These are phyloP conservation scores for Crucihimalaya himalaica DNA, from an alignment of 345 rosid species.

Conservation along the genomic window DNA sequence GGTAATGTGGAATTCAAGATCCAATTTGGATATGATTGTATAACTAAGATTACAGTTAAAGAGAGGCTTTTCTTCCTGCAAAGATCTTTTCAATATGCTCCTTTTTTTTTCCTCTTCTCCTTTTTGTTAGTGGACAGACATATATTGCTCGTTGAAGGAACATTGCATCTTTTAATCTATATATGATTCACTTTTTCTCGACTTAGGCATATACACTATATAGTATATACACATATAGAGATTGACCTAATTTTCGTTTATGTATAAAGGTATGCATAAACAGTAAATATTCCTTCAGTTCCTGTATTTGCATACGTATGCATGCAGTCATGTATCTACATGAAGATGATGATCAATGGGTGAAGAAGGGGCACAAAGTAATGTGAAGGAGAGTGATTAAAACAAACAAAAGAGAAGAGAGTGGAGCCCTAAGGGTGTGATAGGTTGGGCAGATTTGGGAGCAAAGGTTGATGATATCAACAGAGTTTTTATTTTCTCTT, in stretches of 20 bases:
- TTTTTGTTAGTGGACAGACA: slow-evolving; percentile 43
- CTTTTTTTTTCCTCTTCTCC: background rate
- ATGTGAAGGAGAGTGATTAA: slow-evolving; percentile 34
- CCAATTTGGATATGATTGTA: slow-evolving; percentile 35
- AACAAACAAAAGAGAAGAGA: slow-evolving; percentile 37
- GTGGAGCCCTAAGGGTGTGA: slow-evolving; percentile 51
- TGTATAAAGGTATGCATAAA: slow-evolving; percentile 18
- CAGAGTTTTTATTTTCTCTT: slow-evolving; percentile 27
- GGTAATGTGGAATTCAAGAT: slow-evolving; percentile 34
- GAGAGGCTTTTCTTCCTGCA: slow-evolving; percentile 30
- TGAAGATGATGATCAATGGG: slow-evolving; percentile 27
- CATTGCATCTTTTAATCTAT: slow-evolving; percentile 32
- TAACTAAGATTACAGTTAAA: slow-evolving; percentile 30
- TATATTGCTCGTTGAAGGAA: slow-evolving; percentile 35
- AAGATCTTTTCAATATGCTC: slow-evolving; percentile 35
- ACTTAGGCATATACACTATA: slow-evolving; percentile 1
- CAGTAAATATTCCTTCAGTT: slow-evolving; percentile 25
- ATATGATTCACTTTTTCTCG: slow-evolving; percentile 15
- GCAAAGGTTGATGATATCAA: slow-evolving; percentile 43
- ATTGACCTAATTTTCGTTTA: slow-evolving; percentile 16
- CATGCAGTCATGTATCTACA: slow-evolving; percentile 35
- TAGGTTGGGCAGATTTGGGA: slow-evolving; percentile 51
- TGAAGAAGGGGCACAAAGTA: slow-evolving; percentile 38
- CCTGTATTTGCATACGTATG: slow-evolving; percentile 35
- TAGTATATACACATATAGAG: background rate